Conservation (phyloP, 2,329 filamentous ascomycete genomes). For the Phialocephala sp. region DNA sequence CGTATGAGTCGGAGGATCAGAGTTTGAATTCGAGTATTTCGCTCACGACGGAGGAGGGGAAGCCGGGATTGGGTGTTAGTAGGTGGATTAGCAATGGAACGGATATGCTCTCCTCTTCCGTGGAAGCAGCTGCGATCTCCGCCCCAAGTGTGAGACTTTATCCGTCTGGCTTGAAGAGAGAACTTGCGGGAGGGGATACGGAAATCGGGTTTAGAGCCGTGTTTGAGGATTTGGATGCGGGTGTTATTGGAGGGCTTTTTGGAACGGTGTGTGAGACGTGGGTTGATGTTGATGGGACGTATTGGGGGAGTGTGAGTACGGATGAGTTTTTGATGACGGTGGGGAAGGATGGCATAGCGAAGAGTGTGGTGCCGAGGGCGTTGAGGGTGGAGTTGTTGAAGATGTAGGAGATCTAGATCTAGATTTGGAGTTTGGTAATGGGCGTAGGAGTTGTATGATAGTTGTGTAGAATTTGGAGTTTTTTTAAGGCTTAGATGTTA, state of each 20-base stretch:
- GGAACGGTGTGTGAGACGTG: conserved; percentile 28
- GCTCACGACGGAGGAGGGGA: conserved; percentile 18
- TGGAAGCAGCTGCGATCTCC: conserved; percentile 7
- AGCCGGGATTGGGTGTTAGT: conserved; percentile 39
- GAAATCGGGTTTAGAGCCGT: conserved; percentile 26
- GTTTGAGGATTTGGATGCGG: conserved; percentile 15
- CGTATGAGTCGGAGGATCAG: conserved; percentile 24
- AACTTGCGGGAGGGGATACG: conserved; percentile 18
- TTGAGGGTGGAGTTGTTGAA: conserved; percentile 25
- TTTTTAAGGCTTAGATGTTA: not conserved
- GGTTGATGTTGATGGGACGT: conserved; percentile 32
- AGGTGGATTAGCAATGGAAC: conserved; percentile 43
- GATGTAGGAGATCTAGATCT: not conserved
- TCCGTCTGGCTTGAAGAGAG: conserved; percentile 27
- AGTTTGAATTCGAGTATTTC: conserved; percentile 24
- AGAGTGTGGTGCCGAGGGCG: conserved; percentile 22
- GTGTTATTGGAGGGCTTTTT: conserved; percentile 27
- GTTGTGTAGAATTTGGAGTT: not conserved
- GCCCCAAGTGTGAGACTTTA: conserved; percentile 23
- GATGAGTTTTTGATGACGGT: conserved; percentile 42
- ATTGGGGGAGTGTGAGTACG: conserved; percentile 37
- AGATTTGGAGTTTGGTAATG: not conserved
- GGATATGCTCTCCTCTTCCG: conserved; percentile 31
- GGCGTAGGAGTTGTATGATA: not conserved
- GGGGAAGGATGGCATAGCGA: conserved; percentile 33